Evolutionary conservation across 768 basidiomycete genomes (phyloP).

Genomic region (Russula virescens): DNA sequence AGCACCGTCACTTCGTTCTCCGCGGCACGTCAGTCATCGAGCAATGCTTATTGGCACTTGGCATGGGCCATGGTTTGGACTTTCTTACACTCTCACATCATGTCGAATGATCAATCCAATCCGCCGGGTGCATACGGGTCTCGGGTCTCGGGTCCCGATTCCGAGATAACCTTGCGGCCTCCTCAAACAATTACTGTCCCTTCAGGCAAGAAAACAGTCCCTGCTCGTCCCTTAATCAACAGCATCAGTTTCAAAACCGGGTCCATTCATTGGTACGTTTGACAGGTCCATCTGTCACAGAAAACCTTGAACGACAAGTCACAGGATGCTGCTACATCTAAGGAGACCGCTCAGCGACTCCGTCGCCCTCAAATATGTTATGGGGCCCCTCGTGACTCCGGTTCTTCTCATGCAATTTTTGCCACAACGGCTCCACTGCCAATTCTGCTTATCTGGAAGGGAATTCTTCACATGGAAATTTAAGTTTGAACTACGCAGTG

Average conservation of each 20-base stretch:
- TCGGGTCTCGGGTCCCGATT: not conserved
- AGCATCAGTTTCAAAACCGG: not conserved
- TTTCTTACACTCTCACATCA: too few relatives aligned
- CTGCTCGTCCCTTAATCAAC: slow-evolving; percentile 20
- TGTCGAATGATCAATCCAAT: too few relatives aligned
- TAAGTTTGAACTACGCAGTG: slow-evolving; percentile 21
- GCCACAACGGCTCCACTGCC: slow-evolving; percentile 18
- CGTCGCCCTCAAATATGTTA: not conserved
- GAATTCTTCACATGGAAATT: slow-evolving; percentile 3
- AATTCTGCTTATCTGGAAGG: slow-evolving; percentile 6
- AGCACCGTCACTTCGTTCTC: slow-evolving; percentile 16
- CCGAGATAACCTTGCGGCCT: not conserved
- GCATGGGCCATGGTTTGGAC: too few relatives aligned
- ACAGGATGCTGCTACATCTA: not conserved
- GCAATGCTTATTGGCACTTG: too few relatives aligned
- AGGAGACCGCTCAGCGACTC: slow-evolving; percentile 5
- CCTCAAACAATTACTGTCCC: not conserved
- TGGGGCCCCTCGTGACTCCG: not conserved
- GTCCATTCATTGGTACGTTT: slow-evolving; percentile 9
- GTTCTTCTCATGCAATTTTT: not conserved
- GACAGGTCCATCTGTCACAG: slow-evolving; percentile 20
- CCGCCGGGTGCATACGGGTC: not conserved
- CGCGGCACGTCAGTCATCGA: slow-evolving; percentile 6
- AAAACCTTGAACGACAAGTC: not conserved
- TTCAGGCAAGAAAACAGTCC: slow-evolving; percentile 3